Conservation (phyloP, 108 stramenopile species). For the Chaetoceros tenuissimus region DNA sequence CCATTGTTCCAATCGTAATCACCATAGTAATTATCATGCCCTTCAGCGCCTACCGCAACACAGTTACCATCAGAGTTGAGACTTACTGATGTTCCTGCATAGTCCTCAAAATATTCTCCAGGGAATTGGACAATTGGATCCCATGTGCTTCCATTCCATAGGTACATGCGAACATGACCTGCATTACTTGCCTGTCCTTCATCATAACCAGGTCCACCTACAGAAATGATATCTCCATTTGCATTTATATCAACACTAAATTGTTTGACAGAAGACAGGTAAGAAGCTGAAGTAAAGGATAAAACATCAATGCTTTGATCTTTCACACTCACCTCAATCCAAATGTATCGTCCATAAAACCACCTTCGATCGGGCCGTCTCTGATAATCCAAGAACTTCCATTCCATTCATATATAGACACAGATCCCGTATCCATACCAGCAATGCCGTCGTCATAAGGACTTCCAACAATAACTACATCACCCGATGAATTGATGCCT, state of each 20-base stretch:
- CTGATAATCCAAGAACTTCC: too few relatives aligned
- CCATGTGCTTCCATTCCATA: background rate
- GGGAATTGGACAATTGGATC: background rate
- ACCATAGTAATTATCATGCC: background rate
- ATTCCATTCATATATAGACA: background rate
- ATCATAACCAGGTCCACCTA: background rate
- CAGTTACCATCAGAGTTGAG: background rate
- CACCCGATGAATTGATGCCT: background rate
- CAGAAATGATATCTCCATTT: background rate
- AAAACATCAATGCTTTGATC: too few relatives aligned
- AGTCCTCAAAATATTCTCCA: background rate
- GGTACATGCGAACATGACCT: constrained; percentile 10
- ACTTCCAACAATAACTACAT: constrained; percentile 4
- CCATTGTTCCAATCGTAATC: too few relatives aligned
- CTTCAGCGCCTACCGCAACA: constrained; percentile 5
- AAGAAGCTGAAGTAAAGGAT: background rate
- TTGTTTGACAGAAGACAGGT: background rate
- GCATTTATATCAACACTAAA: constrained; percentile 3
- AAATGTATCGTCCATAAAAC: too few relatives aligned
- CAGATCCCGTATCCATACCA: background rate
- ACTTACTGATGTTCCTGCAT: background rate
- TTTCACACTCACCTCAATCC: too few relatives aligned
- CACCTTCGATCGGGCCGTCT: too few relatives aligned
- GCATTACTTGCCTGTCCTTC: background rate
- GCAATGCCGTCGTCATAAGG: background rate